Evolutionary conservation across 2,329 filamentous ascomycete genomes (phyloP).

Genomic region (Onygena corvina): DNA sequence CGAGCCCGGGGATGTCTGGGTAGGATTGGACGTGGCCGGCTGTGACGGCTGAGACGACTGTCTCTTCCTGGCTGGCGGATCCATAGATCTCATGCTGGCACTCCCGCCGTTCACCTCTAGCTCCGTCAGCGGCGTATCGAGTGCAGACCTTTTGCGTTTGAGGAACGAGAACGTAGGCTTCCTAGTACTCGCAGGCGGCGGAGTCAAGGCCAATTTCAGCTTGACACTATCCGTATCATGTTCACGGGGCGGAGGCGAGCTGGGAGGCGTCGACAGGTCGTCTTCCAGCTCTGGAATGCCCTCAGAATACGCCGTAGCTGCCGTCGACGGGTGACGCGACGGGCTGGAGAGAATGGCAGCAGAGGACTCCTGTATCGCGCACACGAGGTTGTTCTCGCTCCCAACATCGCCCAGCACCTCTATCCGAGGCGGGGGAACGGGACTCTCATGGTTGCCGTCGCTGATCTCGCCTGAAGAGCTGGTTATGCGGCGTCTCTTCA

Average conservation of each 20-base stretch:
- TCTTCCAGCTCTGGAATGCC: slow-evolving; percentile 30
- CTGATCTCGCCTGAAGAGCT: slow-evolving; percentile 11
- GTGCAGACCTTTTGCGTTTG: slow-evolving; percentile 31
- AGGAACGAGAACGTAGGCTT: slow-evolving; percentile 42
- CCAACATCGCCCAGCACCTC: slow-evolving; percentile 22
- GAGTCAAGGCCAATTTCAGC: slow-evolving; percentile 26
- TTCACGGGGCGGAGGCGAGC: slow-evolving; percentile 32
- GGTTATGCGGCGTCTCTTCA: slow-evolving; percentile 35
- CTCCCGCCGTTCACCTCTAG: slow-evolving; percentile 26
- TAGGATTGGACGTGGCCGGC: background rate
- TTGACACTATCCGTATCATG: background rate
- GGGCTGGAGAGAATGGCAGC: slow-evolving; percentile 36
- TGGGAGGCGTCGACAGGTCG: slow-evolving; percentile 40
- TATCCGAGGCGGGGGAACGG: background rate
- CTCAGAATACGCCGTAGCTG: slow-evolving; percentile 33
- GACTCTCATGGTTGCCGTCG: slow-evolving; percentile 20
- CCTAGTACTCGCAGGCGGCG: slow-evolving; percentile 33
- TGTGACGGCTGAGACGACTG: background rate
- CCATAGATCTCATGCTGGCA: slow-evolving; percentile 28
- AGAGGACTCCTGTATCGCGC: slow-evolving; percentile 39
- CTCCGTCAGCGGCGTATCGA: slow-evolving; percentile 31
- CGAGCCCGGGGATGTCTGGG: slow-evolving; percentile 7
- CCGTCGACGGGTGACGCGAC: slow-evolving; percentile 36
- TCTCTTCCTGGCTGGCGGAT: slow-evolving; percentile 28
- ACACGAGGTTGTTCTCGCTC: slow-evolving; percentile 36